A percentile compares a stretch with the other conserved stretches of the same genome.
Conservation (phyloP, 805 yeast species). For the Monosporozyma aerobia region DNA sequence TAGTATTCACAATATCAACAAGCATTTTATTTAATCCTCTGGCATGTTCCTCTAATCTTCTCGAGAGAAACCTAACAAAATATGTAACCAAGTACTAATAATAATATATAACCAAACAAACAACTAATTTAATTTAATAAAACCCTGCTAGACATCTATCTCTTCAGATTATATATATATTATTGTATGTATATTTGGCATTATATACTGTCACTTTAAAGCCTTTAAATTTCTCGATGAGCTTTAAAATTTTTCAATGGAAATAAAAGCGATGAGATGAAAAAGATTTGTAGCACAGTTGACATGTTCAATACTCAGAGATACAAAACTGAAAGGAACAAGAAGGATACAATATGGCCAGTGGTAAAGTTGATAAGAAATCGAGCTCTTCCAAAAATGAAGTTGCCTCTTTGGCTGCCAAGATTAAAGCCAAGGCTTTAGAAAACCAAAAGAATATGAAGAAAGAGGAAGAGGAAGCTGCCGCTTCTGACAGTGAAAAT, state of each 20-base stretch:
- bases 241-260: background rate
- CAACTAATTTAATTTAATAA: background rate
- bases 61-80: background rate
- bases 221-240: background rate
- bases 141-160: background rate
- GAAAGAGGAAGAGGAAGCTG: slow-evolving; percentile 4
- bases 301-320: background rate
- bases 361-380: slow-evolving; percentile 10
- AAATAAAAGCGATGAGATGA: slow-evolving; percentile 15
- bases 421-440: slow-evolving; percentile 39
- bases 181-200: background rate
- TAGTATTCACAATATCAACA: background rate
- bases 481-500: slow-evolving; percentile 4
- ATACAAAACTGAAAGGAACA: background rate
- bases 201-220: background rate
- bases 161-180: no score
- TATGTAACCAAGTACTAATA: background rate
- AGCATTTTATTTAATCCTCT: background rate
- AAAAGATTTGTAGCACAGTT: background rate
- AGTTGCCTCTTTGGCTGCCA: slow-evolving; percentile 44
- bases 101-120: background rate
- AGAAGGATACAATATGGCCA: background rate
- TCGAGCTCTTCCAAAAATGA: slow-evolving; percentile 15
- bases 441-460: slow-evolving; percentile 20
- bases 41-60: background rate